Percentiles rank a stretch among this genome's conserved stretches.
Evolutionary conservation across 1,284 basidiomycete species (phyloP).

Genomic region (Ganoderma boninense): DNA sequence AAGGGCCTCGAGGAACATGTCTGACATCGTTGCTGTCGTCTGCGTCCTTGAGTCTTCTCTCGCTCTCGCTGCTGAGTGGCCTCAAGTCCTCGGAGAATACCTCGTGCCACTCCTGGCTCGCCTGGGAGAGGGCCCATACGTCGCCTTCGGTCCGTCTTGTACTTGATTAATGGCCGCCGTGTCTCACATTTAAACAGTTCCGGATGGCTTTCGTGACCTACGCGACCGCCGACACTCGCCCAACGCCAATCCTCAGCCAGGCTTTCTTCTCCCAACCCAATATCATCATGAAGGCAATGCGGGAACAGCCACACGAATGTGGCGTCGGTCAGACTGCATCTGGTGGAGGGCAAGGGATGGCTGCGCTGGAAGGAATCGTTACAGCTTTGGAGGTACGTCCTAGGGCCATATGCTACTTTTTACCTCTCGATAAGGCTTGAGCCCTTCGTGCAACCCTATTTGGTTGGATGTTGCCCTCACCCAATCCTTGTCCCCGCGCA

Average conservation of each 20-base stretch:
- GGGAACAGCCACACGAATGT: constrained; percentile 54
- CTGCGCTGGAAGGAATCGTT: constrained; percentile 74
- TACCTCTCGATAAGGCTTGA: neutral
- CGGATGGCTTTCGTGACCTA: constrained; percentile 68
- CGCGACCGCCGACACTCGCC: constrained; percentile 56
- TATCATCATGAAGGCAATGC: constrained; percentile 53
- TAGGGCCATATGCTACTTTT: neutral
- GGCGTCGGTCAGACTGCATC: constrained; percentile 65
- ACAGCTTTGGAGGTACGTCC: constrained; percentile 71
- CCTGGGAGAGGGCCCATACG: constrained; percentile 52
- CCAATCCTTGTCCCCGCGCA: neutral
- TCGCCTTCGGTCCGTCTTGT: constrained; percentile 9
- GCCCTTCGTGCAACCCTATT: neutral
- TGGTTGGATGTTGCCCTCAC: neutral
- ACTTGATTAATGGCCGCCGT: neutral
- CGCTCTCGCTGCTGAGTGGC: constrained; percentile 63
- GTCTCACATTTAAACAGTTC: constrained; percentile 46
- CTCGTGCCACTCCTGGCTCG: constrained; percentile 61
- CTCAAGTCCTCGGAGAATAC: constrained; percentile 55
- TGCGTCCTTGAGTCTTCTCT: constrained; percentile 73
- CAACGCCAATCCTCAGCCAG: constrained; percentile 62
- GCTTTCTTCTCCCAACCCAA: constrained; percentile 59
- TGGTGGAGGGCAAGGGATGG: constrained; percentile 63
- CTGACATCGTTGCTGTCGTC: constrained; percentile 56
- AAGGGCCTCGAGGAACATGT: neutral